phyloP scores from a whole-genome alignment of 345 rosid species.

The Ricinus communis region DNA sequence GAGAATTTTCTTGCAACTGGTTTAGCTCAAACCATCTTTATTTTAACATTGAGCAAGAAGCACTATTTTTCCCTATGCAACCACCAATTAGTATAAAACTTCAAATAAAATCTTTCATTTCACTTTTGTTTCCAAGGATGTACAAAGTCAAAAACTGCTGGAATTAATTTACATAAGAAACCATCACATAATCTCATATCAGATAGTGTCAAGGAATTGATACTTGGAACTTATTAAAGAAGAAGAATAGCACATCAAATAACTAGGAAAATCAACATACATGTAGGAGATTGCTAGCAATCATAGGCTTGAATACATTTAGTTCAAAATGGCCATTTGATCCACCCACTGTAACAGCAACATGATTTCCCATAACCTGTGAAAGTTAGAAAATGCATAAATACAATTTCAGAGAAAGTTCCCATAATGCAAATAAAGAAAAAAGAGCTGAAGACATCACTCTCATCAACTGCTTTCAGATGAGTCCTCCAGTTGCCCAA shows the following conservation, averaged over 20 bases:
- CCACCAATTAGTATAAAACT: background rate
- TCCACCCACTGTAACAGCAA: conserved; percentile 86
- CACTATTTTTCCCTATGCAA: background rate
- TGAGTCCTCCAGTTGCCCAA: conserved; percentile 1
- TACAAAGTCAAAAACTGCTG: background rate
- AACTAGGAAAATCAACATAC: conserved; percentile 38
- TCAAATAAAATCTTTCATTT: background rate
- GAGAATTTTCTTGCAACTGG: background rate
- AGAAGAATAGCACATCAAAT: background rate
- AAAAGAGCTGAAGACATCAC: background rate
- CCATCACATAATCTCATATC: background rate
- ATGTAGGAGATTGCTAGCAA: conserved; percentile 82
- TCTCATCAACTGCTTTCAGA: background rate
- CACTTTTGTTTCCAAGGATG: background rate
- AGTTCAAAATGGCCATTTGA: conserved; percentile 95
- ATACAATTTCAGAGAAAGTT: background rate
- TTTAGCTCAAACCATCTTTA: background rate
- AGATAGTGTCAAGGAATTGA: background rate
- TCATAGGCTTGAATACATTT: conserved; percentile 97
- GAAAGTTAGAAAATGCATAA: conserved; percentile 11
- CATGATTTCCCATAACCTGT: conserved; percentile 96
- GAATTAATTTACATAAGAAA: background rate
- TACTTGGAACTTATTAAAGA: background rate
- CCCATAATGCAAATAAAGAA: background rate
- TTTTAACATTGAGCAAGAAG: background rate